phyloP scores from a whole-genome alignment of 1,284 basidiomycete species.

The Ceratobasidium sp. region DNA sequence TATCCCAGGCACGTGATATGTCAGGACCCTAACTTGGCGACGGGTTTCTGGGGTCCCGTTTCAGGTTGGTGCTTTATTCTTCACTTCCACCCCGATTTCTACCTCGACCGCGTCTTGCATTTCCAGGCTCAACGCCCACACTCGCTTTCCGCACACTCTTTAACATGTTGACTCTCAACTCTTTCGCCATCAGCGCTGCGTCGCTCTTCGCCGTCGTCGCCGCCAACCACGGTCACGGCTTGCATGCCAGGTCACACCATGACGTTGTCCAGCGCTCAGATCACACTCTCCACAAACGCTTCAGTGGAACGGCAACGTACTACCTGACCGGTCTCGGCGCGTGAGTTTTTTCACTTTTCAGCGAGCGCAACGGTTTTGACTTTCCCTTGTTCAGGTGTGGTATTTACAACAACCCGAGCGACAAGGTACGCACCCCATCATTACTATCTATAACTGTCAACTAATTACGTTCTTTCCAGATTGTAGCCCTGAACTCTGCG shows the following conservation, averaged over 20 bases:
- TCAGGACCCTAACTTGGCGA: constrained; percentile 23
- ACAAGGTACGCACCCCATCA: constrained; percentile 12
- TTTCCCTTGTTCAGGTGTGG: constrained; percentile 47
- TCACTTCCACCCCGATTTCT: constrained; percentile 5
- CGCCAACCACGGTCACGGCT: constrained; percentile 32
- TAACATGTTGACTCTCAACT: constrained; percentile 23
- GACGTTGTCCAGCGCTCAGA: constrained; percentile 19
- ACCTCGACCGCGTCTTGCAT: constrained; percentile 20
- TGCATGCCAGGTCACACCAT: constrained; percentile 13
- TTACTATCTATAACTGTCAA: not conserved
- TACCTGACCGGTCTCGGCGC: constrained; percentile 42
- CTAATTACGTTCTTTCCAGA: constrained; percentile 27
- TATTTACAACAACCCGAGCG: constrained; percentile 38
- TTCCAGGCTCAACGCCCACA: constrained; percentile 25
- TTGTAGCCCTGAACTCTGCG: constrained; percentile 48
- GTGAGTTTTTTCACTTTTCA: constrained; percentile 27
- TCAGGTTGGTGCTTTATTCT: constrained; percentile 20
- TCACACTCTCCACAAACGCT: constrained; percentile 44
- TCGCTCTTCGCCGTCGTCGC: constrained; percentile 35
- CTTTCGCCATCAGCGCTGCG: constrained; percentile 38
- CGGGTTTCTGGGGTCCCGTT: constrained; percentile 11
- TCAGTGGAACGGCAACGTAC: constrained; percentile 44
- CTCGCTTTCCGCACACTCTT: constrained; percentile 30
- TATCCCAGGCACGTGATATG: constrained; percentile 40
- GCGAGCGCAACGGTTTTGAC: not conserved